Evolutionary conservation across 257 asterid genomes (phyloP).

Genomic region (Primulina tabacum): DNA sequence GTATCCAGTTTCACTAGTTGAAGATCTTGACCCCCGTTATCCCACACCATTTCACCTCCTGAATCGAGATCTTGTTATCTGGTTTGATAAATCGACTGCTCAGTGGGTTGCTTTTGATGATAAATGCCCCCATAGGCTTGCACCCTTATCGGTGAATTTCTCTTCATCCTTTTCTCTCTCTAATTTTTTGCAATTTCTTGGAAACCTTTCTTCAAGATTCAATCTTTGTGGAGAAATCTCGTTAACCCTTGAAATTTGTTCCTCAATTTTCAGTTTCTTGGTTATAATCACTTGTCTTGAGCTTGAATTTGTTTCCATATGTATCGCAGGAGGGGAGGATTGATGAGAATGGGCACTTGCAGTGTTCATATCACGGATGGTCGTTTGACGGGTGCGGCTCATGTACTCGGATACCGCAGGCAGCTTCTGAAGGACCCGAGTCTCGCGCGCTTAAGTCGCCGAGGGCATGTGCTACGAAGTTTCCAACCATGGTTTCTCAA

Average conservation of each 20-base stretch:
- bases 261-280: background rate
- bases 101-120: slow-evolving; percentile 95
- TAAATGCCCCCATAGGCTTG: slow-evolving; percentile 96
- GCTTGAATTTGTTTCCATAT: slow-evolving; percentile 13
- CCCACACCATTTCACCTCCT: slow-evolving; percentile 95
- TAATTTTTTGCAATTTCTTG: background rate
- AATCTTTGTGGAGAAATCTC: background rate
- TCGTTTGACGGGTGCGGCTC: slow-evolving; percentile 94
- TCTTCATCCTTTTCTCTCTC: background rate
- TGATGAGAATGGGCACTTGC: slow-evolving; percentile 96
- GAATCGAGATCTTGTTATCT: slow-evolving; percentile 84
- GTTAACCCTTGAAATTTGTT: background rate
- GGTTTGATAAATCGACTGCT: slow-evolving; percentile 75
- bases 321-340: slow-evolving; percentile 83
- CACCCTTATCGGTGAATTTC: slow-evolving; percentile 77
- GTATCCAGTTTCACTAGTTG: slow-evolving; percentile 93
- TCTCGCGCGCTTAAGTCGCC: slow-evolving; percentile 79
- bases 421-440: slow-evolving; percentile 88
- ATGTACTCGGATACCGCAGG: slow-evolving; percentile 88
- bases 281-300: background rate
- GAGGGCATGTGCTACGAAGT: slow-evolving; percentile 81
- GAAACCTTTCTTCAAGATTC: slow-evolving; percentile 8
- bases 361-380: slow-evolving; percentile 99
- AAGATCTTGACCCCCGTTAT: slow-evolving; percentile 73
- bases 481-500: slow-evolving; percentile 92